These are phyloP conservation scores for Metschnikowia cerradonensis DNA, from an alignment of 805 yeast genomes.

Conservation along the genomic window DNA sequence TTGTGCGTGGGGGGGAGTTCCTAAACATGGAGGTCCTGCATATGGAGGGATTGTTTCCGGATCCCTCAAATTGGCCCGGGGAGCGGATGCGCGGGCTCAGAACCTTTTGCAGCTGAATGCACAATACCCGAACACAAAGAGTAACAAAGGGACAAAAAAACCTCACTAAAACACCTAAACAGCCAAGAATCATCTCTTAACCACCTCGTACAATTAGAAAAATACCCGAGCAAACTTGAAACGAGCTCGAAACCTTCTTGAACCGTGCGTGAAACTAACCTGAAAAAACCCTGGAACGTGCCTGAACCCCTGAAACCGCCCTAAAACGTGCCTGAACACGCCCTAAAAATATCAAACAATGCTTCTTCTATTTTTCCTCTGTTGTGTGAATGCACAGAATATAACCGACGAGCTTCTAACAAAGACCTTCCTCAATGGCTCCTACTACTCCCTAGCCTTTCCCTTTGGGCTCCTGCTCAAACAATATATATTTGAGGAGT, in stretches of 20 bases:
- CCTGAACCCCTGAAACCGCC: not conserved
- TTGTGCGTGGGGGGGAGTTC: too few species aligned
- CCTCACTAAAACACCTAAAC: not conserved
- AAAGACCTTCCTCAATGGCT: constrained; percentile 13
- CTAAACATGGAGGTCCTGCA: too few species aligned
- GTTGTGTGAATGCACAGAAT: not conserved
- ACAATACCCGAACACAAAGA: not conserved
- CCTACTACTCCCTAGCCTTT: constrained; percentile 28
- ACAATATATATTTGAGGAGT: constrained; percentile 19
- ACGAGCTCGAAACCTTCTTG: too few species aligned
- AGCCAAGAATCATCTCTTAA: too few species aligned
- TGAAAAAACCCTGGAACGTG: not conserved
- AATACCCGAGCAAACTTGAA: too few species aligned
- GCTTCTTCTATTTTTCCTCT: not conserved
- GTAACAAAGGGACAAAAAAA: not conserved
- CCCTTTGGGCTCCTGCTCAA: constrained; percentile 34
- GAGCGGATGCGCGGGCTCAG: not conserved
- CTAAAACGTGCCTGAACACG: not conserved
- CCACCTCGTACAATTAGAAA: too few species aligned
- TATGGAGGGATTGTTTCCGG: too few species aligned
- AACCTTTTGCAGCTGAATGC: constrained; percentile 1
- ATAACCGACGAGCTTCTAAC: not conserved
- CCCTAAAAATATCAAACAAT: not conserved
- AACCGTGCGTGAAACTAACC: not conserved
- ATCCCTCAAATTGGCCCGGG: too few species aligned